Evolutionary conservation across 2,329 filamentous ascomycete genomes (phyloP), one percentile per base, ranked within the genome.

Genomic region (Alternaria ethzedia): DNA sequence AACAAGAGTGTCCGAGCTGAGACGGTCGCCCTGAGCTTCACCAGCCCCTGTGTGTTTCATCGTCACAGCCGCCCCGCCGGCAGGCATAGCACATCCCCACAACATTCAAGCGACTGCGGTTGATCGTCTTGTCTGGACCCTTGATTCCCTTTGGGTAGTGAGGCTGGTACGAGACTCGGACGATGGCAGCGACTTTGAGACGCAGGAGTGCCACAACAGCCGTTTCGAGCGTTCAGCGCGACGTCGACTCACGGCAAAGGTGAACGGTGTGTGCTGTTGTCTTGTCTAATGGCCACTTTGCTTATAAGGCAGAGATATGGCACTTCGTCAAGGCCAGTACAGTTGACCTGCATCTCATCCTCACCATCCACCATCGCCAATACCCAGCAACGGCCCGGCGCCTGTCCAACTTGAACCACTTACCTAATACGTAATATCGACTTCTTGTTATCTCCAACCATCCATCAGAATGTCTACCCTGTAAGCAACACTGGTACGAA

Each of bases 261-360:
- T 44, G 9, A 8, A 20, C 5, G 21, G 50, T 41, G 11, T 50
- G 8, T 43, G 36, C 23, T 51, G 21, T 45, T 20, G 6, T 30
- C 30, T 17, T 25, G 17, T 20, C 20, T 59, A 8, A 46, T 51
- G 45, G n/a, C 28, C 13, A 56, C 21, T 52, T 17, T n/a, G 62
- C 73, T 77, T 65, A 70, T 74, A 77, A 78, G 72, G 69, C 70
- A 68, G 62, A 61, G 47, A 61, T 56, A 43, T 41, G 43, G 51
- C 62, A 54, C 51, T 43, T 30, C 13, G 51, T 50, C 59, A 65
- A 64, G 65, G 52, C 61, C 66, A 71, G 65, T 69, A 56, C 73
- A 75, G 66, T 71, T 70, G 67, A 72, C 60, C 71, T 75, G 70
- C 61, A 64, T 70, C 69, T 72, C 65, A 62, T 51, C 26, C 57